Base-by-base conservation (phyloP, 2,329 filamentous ascomycete species). In the Colletotrichum higginsianum region DNA sequence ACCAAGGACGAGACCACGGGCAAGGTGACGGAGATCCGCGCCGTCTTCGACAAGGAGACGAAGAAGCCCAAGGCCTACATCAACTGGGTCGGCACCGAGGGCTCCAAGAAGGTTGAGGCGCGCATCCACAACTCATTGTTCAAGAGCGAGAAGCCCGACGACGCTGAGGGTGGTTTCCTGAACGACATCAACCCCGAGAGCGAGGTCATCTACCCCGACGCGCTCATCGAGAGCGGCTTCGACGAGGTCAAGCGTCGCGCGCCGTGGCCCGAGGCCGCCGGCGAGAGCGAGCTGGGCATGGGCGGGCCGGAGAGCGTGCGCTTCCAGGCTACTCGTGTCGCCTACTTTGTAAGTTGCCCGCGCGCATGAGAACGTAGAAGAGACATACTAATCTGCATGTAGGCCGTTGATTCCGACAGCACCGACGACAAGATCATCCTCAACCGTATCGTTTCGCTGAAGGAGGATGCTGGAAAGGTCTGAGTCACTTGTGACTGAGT, bases 321-420 rank as follows among this genome's bases (percentile, higher is more conserved):
- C 58, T 98, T 98, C 87, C 96, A 98, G 86, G 96, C 91, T 2
- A 91, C 98, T 87, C 89, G 96, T 35, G 93, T 96, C 55, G 96
- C 92, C 12, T 98, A 97, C 80, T 96, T 96, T 83, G 87, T 88
- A 72, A 86, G 86, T 84, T 6, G 8, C 13, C 13, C 23, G 15
- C 42, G 6, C 4, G 7, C 2, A 0, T 18, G 9, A 9, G 11
- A 8, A 4, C 5, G 8, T 23, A 12, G 3, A 8, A 12, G 1
- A 57, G 2, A 12, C 1, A 26, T 0, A 35, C 72, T 66, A n/a
- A 64, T n/a, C 0, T 16, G 21, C 49, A 12, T 26, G 6, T 76
- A 87, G 91, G 91, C 85, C 73, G 86, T 97, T 80, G 95, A 98
- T 80, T 89, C 88, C 61, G 94, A 97, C 77, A 93, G 91, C 71